Evolutionary conservation across 1,139 yeast genomes (phyloP).

Genomic region (Lodderomyces parapsilosis): DNA sequence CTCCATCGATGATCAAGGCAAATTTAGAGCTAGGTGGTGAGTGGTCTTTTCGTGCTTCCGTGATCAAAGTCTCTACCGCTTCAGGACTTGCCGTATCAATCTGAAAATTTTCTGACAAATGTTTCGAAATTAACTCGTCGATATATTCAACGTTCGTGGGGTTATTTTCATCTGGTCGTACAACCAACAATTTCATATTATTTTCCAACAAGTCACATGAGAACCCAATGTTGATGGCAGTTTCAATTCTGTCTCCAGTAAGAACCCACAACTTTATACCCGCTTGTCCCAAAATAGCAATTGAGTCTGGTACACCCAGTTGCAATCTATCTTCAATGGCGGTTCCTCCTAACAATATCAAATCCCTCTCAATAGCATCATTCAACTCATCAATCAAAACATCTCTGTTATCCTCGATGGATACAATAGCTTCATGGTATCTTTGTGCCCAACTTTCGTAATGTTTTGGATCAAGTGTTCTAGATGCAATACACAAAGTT

Average conservation of each 20-base stretch:
- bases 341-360: conserved; percentile 85
- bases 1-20: conserved; percentile 59
- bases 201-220: conserved; percentile 87
- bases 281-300: conserved; percentile 78
- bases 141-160: conserved; percentile 27
- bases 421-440: conserved; percentile 70
- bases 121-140: conserved; percentile 34
- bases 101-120: conserved; percentile 42
- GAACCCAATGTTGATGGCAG: conserved; percentile 96
- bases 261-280: conserved; percentile 97
- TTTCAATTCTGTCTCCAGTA: conserved; percentile 97
- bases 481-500: conserved; percentile 88
- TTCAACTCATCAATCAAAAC: conserved; percentile 74
- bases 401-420: conserved; percentile 75
- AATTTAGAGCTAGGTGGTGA: conserved; percentile 46
- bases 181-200: conserved; percentile 81
- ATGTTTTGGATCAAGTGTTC: conserved; percentile 60
- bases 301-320: conserved; percentile 94
- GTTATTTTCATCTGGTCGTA: conserved; percentile 40
- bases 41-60: conserved; percentile 47
- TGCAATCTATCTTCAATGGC: conserved; percentile 97
- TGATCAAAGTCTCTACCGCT: conserved; percentile 32
- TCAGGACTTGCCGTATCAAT: conserved; percentile 23
- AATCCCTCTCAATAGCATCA: conserved; percentile 73
- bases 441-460: conserved; percentile 67